Base-by-base conservation (phyloP, 805 yeast genomes). In the Metschnikowia vanudenii region DNA sequence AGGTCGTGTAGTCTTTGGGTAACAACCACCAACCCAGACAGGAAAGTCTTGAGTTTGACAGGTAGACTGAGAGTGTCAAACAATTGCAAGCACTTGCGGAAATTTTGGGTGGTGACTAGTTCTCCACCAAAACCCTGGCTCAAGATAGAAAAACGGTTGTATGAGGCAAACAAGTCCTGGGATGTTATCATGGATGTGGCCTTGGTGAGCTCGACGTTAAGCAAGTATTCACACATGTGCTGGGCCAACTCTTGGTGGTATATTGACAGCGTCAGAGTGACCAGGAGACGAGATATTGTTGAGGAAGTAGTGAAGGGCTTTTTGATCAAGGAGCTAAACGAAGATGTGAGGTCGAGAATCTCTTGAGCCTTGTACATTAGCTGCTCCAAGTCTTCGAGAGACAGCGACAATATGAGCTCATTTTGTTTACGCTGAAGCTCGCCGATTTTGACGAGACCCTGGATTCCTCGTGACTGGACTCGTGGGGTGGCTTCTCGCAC, bases 331-430 rank as follows among this genome's bases (percentile, higher is more conserved):
- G 50, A 36, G 26, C 53, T 35, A 38, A 55, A 55, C 2, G 47
- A 37, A 9, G 52, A 47, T 13, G 52, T 35, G 28, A 90, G 63
- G 31, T 71, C 66, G 18, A 84, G 78, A 41, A 91, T 75, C 49
- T 89, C 91, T 53, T 79, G 79, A 2, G 91, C 95, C 54, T 86
- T 79, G n/a, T 80, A 74, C 83, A 88, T 84, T 43, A 90, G 69
- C 37, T 83, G 82, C 50, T 85, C 84, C 38, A 91, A 67, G 62
- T 89, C 97, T 36, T 81, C 84, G 33, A 91, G 65, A 0, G 97
- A 89, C 36, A 76, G 76, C 30, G 78, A 78, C 46, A 91, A 67
- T 0, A 90, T 73, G 14, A 73, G 60, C 39, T 84, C 84, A 54
- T 83, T 85, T 37, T 78, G 77, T 43, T 74, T 69, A 10, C 85